These are phyloP conservation scores for Phytopythium vexans DNA, from an alignment of 352 stramenopile species.

Conservation along the genomic window DNA sequence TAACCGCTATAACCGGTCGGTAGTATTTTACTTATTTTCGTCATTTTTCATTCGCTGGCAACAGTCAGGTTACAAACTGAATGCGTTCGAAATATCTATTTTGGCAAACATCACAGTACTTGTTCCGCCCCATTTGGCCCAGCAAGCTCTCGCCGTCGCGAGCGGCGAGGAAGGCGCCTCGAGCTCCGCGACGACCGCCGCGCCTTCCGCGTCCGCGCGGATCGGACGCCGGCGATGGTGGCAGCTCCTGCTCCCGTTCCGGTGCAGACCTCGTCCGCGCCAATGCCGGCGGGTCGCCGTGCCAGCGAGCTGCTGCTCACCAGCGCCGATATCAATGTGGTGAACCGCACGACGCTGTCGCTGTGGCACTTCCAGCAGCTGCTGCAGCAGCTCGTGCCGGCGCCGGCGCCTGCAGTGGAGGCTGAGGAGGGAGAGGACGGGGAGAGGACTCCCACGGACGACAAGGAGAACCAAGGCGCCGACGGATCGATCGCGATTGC, in stretches of 20 bases:
- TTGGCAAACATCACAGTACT: too few species aligned
- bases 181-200: slow-evolving; percentile 3
- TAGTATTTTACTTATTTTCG: too few species aligned
- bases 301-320: slow-evolving; percentile 57
- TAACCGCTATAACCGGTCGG: too few species aligned
- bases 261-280: not conserved
- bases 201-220: not conserved
- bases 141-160: too few species aligned
- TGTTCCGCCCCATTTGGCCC: too few species aligned
- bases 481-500: too few species aligned
- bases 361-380: slow-evolving; percentile 82
- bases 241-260: too few species aligned
- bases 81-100: too few species aligned
- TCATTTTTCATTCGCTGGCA: too few species aligned
- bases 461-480: slow-evolving; percentile 4
- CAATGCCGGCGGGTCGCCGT: slow-evolving; percentile 6
- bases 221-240: too few species aligned
- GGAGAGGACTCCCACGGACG: slow-evolving; percentile 6
- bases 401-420: slow-evolving; percentile 2
- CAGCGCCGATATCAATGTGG: slow-evolving; percentile 56
- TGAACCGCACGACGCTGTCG: slow-evolving; percentile 73
- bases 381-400: slow-evolving; percentile 40
- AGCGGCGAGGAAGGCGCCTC: too few species aligned
- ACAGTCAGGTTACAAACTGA: too few species aligned
- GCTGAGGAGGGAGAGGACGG: slow-evolving; percentile 13